Evolutionary conservation across 2,329 filamentous ascomycete species (phyloP).

Genomic region (Aspergillus melleus): DNA sequence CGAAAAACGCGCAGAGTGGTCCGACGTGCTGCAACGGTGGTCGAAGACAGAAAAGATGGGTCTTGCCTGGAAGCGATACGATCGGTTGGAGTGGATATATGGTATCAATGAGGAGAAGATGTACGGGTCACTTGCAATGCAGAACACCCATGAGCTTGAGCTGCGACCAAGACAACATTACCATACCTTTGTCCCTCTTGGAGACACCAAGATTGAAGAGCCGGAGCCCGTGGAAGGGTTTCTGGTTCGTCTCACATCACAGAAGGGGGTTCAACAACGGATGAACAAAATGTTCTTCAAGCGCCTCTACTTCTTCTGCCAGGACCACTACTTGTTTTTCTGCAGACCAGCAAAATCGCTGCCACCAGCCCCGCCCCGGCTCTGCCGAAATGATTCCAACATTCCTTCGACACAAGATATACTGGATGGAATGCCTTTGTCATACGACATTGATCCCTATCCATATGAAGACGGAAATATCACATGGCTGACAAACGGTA

Average conservation of each 20-base stretch:
- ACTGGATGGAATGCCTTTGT: slow-evolving; percentile 57
- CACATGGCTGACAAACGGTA: slow-evolving; percentile 55
- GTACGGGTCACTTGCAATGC: slow-evolving; percentile 69
- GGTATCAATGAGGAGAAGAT: slow-evolving; percentile 66
- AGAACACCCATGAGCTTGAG: slow-evolving; percentile 65
- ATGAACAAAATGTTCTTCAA: slow-evolving; percentile 65
- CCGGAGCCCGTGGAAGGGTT: slow-evolving; percentile 67
- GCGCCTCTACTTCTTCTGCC: slow-evolving; percentile 63
- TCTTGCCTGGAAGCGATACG: slow-evolving; percentile 68
- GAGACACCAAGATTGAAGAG: slow-evolving; percentile 50
- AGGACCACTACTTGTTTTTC: slow-evolving; percentile 65
- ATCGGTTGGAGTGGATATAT: slow-evolving; percentile 67
- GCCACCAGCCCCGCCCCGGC: slow-evolving; percentile 59
- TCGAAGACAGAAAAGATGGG: slow-evolving; percentile 59
- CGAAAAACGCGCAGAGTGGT: slow-evolving; percentile 57
- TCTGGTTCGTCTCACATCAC: slow-evolving; percentile 63
- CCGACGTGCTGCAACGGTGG: slow-evolving; percentile 61
- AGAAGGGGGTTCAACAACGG: slow-evolving; percentile 59
- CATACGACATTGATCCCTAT: slow-evolving; percentile 63
- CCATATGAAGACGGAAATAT: slow-evolving; percentile 55
- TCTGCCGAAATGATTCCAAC: slow-evolving; percentile 45
- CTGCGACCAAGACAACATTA: slow-evolving; percentile 66
- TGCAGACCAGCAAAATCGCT: slow-evolving; percentile 59
- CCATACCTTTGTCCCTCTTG: slow-evolving; percentile 50
- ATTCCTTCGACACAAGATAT: slow-evolving; percentile 58